Evolutionary conservation across 2,329 filamentous ascomycete genomes (phyloP).

Genomic region (Juglanconis sp.): DNA sequence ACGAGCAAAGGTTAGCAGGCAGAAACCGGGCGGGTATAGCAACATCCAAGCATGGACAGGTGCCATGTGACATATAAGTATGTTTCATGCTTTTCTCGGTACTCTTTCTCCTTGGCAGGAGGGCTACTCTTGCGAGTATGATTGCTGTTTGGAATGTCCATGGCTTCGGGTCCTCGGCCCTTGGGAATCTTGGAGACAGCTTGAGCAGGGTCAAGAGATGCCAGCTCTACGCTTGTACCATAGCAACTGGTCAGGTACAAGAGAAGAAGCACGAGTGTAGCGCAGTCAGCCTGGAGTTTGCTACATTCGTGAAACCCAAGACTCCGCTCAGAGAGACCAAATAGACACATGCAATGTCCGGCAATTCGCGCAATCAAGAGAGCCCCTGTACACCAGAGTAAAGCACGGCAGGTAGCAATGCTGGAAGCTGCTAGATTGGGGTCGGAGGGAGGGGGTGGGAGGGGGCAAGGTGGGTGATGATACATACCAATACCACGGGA

Average conservation of each 20-base stretch:
- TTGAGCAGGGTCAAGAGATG: slow-evolving; percentile 77
- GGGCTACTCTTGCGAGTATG: slow-evolving; percentile 59
- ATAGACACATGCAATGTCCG: slow-evolving; percentile 72
- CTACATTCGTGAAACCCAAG: slow-evolving; percentile 77
- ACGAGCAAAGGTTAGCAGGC: slow-evolving; percentile 72
- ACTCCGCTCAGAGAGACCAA: slow-evolving; percentile 79
- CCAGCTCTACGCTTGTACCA: slow-evolving; percentile 76
- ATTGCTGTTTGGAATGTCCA: slow-evolving; percentile 47
- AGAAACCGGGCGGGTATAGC: slow-evolving; percentile 52
- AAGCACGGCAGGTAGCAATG: slow-evolving; percentile 67
- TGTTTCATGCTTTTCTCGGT: slow-evolving; percentile 46
- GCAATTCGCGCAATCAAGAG: slow-evolving; percentile 87
- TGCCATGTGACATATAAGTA: slow-evolving; percentile 42
- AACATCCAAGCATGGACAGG: slow-evolving; percentile 58
- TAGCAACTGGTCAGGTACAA: slow-evolving; percentile 58
- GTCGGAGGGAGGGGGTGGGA: slow-evolving; percentile 29
- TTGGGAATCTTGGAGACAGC: slow-evolving; percentile 59
- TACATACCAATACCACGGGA: slow-evolving; percentile 99
- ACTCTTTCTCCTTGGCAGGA: slow-evolving; percentile 54
- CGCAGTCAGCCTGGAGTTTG: slow-evolving; percentile 43
- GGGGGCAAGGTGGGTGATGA: slow-evolving; percentile 51
- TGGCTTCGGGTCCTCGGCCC: slow-evolving; percentile 55
- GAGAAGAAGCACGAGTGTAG: slow-evolving; percentile 75
- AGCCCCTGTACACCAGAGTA: slow-evolving; percentile 90
- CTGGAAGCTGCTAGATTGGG: slow-evolving; percentile 54